Base-by-base conservation (phyloP, 2,329 filamentous ascomycete genomes). In the Arthrobotrys musiformis region DNA sequence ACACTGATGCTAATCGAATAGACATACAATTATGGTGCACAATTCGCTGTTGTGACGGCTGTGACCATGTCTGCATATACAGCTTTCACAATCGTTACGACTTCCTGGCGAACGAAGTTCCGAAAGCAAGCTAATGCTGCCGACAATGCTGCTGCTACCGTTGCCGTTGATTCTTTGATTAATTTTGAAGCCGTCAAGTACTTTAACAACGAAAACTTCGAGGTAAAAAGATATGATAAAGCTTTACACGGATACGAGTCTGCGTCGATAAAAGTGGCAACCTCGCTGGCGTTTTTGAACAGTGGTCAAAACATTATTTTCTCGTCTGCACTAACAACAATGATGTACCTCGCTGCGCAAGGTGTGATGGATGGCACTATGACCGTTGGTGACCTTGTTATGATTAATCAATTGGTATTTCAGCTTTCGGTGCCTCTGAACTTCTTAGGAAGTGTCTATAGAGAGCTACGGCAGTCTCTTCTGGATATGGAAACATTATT, bases 111-210 rank as follows among this genome's bases (percentile, higher is more conserved):
- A 81, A 99, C 96, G 2, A 96, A 96, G 83, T 99, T 99, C 83
- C 89, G 96, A 54, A 92, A 94, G 81, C 92, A 96, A 84, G 93
- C 95, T 42, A 99, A 99, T 83, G 93, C 93, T 4, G 96, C 95
- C 0, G 96, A 99, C 81, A 99, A 98, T 84, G 93, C 90, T 82
- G 95, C 93, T 0, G 96, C 94, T 0, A 98, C 94, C 0, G 93
- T 98, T 6, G 94, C 94, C 0, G 94, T 98, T 0, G 95, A 99
- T 84, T 97, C 94, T 0, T 86, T 99, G 61, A 97, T 99, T 86
- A 99, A 99, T 85, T 99, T 97, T 82, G 95, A 99, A 84, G 94
- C 96, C 13, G 95, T 99, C 82, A 99, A 99, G 85, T 97, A 98
- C 85, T 99, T 98, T 86, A 99, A 99, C 86, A 99, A 99, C 82